Evolutionary conservation across 2,329 filamentous ascomycete genomes (phyloP).

Genomic region (Coniochaeta hoffmannii): DNA sequence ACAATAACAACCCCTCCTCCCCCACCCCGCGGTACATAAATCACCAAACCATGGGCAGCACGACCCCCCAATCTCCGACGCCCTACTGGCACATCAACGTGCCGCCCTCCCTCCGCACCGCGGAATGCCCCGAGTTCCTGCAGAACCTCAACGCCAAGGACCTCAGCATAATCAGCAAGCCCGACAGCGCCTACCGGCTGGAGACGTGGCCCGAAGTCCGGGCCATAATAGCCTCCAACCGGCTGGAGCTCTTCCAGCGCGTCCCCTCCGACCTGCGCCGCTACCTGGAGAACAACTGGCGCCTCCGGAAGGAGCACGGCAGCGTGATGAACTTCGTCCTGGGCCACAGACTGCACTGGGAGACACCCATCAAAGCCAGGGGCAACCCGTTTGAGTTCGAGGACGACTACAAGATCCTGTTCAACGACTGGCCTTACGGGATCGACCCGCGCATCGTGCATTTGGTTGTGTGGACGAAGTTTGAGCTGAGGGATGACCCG

Average conservation of each 20-base stretch:
- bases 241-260: conserved; percentile 69
- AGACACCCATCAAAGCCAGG: conserved; percentile 26
- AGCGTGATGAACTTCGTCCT: conserved; percentile 74
- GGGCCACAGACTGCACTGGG: conserved; percentile 63
- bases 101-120: conserved; percentile 50
- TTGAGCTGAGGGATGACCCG: conserved; percentile 63
- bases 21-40: no score
- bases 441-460: conserved; percentile 73
- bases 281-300: conserved; percentile 64
- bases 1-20: no score
- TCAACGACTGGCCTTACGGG: conserved; percentile 94
- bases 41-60: neutral
- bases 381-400: conserved; percentile 34
- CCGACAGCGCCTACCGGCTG: conserved; percentile 55
- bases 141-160: conserved; percentile 59
- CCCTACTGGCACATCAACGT: conserved; percentile 85
- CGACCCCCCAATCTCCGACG: conserved; percentile 9
- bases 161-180: conserved; percentile 59
- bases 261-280: conserved; percentile 68
- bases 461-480: conserved; percentile 90
- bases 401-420: conserved; percentile 64
- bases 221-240: conserved; percentile 55
- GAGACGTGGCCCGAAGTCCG: conserved; percentile 65
- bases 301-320: conserved; percentile 60
- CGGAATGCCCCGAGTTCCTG: conserved; percentile 67